Evolutionary conservation across 257 asterid genomes (phyloP), one percentile per base, ranked within the genome.

Genomic region (Cruciata laevipes): DNA sequence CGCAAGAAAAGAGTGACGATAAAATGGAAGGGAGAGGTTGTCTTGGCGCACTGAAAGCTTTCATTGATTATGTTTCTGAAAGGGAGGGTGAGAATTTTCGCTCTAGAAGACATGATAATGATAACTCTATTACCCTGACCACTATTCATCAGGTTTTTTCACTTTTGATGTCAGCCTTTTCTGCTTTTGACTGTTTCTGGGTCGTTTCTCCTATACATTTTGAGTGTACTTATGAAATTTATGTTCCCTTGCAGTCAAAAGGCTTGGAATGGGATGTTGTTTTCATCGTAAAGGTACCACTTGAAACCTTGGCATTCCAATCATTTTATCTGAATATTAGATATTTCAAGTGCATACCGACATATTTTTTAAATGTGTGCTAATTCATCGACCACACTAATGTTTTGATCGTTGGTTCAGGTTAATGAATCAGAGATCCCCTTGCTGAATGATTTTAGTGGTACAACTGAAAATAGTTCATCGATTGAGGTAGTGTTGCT

Each of bases 241-340:
- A 62, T 67, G 58, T 72, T 63, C 32, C 27, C 52, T 69, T 69
- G 79, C 88, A 93, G 99, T 90, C 99, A 61, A 93, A 93, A 81
- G 97, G 99, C 79, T 78, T 93, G 79, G 99, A 93, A 74, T 93
- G 99, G 99, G 97, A 93, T 77, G 85, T 95, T 60, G 97, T 93
- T 85, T 93, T 93, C 87, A 85, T 93, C 73, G 91, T 90, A 77
- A 93, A 92, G 98, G 98, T 92, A 86, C 68, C 59, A 70, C 38
- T 21, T 71, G 67, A 61, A 70, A 63, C 52, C 67, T 52, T 75
- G 69, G 51, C 44, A 61, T 67, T 49, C 55, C 20, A 40, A 32
- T 51, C 25, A 31, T 17, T 30, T 27, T 20, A 57, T 14, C 12
- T 0, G 69, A 47, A 65, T 18, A 65, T 24, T 44, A 8, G 25